Evolutionary conservation across 805 yeast genomes (phyloP), one percentile per base, ranked within the genome.

Genomic region (Candida dendrica): DNA sequence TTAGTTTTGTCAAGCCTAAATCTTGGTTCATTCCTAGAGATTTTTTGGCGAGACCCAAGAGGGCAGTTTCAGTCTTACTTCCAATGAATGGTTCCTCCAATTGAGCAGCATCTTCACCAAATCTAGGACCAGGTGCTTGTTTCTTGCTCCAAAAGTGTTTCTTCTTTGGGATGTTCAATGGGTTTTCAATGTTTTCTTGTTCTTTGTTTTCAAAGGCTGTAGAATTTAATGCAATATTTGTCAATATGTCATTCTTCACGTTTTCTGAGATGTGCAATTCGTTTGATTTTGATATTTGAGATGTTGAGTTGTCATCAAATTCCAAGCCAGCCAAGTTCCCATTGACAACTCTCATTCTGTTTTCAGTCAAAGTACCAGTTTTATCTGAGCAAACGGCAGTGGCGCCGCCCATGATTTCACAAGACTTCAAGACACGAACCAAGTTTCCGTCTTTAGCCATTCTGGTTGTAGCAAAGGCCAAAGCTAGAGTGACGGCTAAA

Each of bases 321-420:
- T 68, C 68, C n/a, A 62, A 43, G 34, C 63, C 61, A 9, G 93
- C 95, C 27, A 89, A 56, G 20, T 75, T 65, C 3, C 93, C 95
- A 42, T 73, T 75, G 10, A 89, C 96, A 6, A 93, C 89, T 32
- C 88, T 77, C 99, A 93, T 93, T 55, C 72, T 74, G 61, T 93
- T 93, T 60, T 89, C 95, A 2, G 99, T 93, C 43, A 93, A 72
- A 11, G 99, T 93, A 45, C 98, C 98, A 1, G 98, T 93, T 62
- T 93, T 91, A 66, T 93, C 98, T 0, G 97, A 89, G 63, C 98
- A 93, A 40, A 93, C 74, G 4, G 96, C 93, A 13, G 98, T 93
- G 2, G 97, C 98, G 37, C 95, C 88, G 35, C 99, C 98, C 98
- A 93, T 91, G 15, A 96, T 93, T 64, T 93, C 99, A 73, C 98